Conservation (phyloP, 805 yeast genomes). For the Nakazawaea sp. region DNA sequence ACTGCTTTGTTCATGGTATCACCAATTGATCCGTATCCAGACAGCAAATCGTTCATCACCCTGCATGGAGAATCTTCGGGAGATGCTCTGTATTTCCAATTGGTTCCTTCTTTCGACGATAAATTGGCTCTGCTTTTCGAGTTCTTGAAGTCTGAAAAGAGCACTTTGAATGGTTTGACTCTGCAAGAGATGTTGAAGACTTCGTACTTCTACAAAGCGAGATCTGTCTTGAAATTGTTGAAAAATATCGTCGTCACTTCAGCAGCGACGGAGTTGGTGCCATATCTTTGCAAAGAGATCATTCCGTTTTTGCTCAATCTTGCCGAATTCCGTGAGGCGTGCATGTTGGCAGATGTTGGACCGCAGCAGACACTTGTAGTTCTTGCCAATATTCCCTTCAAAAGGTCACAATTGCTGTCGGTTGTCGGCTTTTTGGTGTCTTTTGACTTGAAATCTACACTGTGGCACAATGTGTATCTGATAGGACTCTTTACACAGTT, state of each 20-base stretch:
- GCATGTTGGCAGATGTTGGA: constrained; percentile 57
- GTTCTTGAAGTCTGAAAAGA: constrained; percentile 28
- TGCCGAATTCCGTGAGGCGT: constrained; percentile 69
- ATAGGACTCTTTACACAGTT: constrained; percentile 66
- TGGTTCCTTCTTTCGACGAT: neutral
- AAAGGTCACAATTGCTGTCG: constrained; percentile 31
- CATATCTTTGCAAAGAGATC: constrained; percentile 42
- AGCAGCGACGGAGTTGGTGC: constrained; percentile 44
- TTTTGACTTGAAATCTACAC: constrained; percentile 27
- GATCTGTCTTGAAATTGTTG: constrained; percentile 60
- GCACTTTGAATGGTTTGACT: constrained; percentile 23
- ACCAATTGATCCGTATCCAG: constrained; percentile 33
- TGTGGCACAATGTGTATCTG: constrained; percentile 58
- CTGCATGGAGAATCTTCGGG: neutral
- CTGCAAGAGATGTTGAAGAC: constrained; percentile 56
- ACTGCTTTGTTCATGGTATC: constrained; percentile 36
- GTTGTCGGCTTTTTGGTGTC: constrained; percentile 37
- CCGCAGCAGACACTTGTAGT: constrained; percentile 41
- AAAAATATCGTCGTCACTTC: constrained; percentile 46
- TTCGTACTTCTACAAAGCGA: constrained; percentile 53
- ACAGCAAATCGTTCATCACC: constrained; percentile 15
- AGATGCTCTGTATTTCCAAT: neutral
- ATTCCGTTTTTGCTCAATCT: constrained; percentile 65
- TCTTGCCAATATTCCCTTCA: constrained; percentile 41
- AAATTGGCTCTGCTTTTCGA: constrained; percentile 21